A percentile compares a stretch with the other conserved stretches of the same genome.
phyloP scores from a whole-genome alignment of 192 early-diverging fungal genomes.

The Obelidium mucronatum region DNA sequence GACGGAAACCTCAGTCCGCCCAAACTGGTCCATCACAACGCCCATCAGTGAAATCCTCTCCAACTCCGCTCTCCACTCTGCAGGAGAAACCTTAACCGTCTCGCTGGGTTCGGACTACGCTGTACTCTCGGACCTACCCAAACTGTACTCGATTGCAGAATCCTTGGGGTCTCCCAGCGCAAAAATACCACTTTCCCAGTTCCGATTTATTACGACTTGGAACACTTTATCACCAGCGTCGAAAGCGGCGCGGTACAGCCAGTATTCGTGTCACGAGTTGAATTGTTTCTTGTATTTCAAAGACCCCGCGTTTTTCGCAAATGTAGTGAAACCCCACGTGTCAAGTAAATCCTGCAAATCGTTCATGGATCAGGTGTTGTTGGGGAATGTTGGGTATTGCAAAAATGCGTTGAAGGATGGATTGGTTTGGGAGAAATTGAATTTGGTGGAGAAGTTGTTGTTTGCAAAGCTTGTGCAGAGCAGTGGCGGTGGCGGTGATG shows the following conservation, averaged over 20 bases:
- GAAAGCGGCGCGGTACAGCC: background rate
- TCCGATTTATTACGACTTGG: constrained; percentile 28
- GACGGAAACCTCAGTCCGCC: constrained; percentile 17
- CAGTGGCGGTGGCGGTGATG: background rate
- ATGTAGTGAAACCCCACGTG: constrained; percentile 22
- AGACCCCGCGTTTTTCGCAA: constrained; percentile 18
- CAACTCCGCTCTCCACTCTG: background rate
- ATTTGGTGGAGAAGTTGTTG: constrained; percentile 21
- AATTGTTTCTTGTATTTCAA: constrained; percentile 30
- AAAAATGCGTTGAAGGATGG: background rate
- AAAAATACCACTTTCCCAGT: constrained; percentile 6
- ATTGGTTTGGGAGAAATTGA: constrained; percentile 9
- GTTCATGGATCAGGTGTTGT: constrained; percentile 3
- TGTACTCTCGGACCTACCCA: constrained; percentile 2
- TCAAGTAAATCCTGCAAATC: constrained; percentile 8
- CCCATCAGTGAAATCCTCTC: constrained; percentile 13
- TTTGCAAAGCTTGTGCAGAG: constrained; percentile 1
- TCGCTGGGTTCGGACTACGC: constrained; percentile 17
- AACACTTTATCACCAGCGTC: background rate
- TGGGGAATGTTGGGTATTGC: constrained; percentile 17
- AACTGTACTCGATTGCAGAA: constrained; percentile 28
- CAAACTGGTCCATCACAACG: constrained; percentile 13
- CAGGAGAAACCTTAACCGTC: background rate
- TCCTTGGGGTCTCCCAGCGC: background rate
- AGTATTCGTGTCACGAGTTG: constrained; percentile 36